These are phyloP conservation scores for Neoarthrinium moseri DNA, from an alignment of 2,329 filamentous ascomycete species.

Conservation along the genomic window DNA sequence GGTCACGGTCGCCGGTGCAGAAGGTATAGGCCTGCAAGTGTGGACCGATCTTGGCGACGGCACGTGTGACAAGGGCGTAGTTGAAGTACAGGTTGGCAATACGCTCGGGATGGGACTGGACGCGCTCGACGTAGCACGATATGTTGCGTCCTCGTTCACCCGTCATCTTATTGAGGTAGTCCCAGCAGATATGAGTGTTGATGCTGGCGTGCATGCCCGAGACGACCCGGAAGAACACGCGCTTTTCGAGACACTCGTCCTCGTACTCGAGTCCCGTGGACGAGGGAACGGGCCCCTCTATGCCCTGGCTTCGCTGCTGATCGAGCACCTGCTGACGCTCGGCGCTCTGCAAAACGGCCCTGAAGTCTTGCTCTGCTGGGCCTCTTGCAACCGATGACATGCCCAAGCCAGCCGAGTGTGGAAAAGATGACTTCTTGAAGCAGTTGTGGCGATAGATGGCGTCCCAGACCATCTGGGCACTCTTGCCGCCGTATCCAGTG, in stretches of 20 bases:
- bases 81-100: conserved; percentile 99
- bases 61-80: conserved; percentile 91
- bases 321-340: conserved; percentile 62
- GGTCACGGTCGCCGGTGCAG: conserved; percentile 79
- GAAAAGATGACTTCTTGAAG: conserved; percentile 71
- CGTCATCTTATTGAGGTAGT: conserved; percentile 92
- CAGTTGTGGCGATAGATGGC: conserved; percentile 97
- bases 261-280: conserved; percentile 72
- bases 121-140: conserved; percentile 81
- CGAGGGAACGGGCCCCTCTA: conserved; percentile 50
- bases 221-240: conserved; percentile 94
- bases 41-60: conserved; percentile 84
- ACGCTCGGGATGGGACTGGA: conserved; percentile 82
- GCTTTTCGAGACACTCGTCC: conserved; percentile 94
- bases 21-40: conserved; percentile 85
- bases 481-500: conserved; percentile 85
- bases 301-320: conserved; percentile 54
- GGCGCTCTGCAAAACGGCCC: conserved; percentile 57
- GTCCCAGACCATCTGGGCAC: conserved; percentile 90
- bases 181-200: conserved; percentile 92
- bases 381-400: conserved; percentile 40
- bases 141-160: conserved; percentile 91
- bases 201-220: conserved; percentile 99
- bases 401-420: conserved; percentile 56
- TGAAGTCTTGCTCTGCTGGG: conserved; percentile 60